Percentiles rank a stretch among this genome's conserved stretches.
phyloP scores from a whole-genome alignment of 176 grass and related monocot genomes.

The Zoysia pacifica region DNA sequence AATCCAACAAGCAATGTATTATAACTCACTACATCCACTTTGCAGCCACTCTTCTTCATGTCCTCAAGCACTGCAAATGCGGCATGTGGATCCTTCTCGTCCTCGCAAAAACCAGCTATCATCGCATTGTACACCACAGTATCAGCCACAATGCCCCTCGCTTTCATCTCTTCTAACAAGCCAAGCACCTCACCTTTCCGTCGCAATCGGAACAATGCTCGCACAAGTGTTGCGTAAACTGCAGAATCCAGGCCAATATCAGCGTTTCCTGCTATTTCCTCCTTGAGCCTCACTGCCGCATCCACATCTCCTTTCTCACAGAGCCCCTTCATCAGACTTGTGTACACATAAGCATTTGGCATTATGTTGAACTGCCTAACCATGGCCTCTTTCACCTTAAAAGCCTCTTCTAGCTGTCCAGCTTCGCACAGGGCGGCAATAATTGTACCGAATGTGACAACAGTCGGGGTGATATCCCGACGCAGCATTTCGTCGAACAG shows the following conservation, averaged over 20 bases:
- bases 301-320: conserved; percentile 50
- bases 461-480: conserved; percentile 39
- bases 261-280: conserved; percentile 38
- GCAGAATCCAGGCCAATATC: conserved; percentile 39
- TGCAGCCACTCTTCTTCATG: conserved; percentile 55
- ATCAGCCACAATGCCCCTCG: conserved; percentile 42
- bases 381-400: conserved; percentile 57
- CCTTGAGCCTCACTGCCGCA: conserved; percentile 51
- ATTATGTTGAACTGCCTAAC: conserved; percentile 19
- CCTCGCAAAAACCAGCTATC: conserved; percentile 57
- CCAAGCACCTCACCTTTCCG: conserved; percentile 55
- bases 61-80: conserved; percentile 62
- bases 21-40: conserved; percentile 53
- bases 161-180: conserved; percentile 72
- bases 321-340: conserved; percentile 60
- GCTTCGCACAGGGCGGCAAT: conserved; percentile 42
- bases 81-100: conserved; percentile 49
- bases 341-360: conserved; percentile 57
- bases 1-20: conserved; percentile 56
- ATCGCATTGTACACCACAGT: conserved; percentile 61
- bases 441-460: conserved; percentile 58
- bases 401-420: conserved; percentile 42
- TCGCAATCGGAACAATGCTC: conserved; percentile 45
- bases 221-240: conserved; percentile 55
- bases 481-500: conserved; percentile 72